Percentiles rank a stretch among this genome's conserved stretches.
phyloP scores from a whole-genome alignment of 345 rosid species.

The Gossypium ekmanianum region DNA sequence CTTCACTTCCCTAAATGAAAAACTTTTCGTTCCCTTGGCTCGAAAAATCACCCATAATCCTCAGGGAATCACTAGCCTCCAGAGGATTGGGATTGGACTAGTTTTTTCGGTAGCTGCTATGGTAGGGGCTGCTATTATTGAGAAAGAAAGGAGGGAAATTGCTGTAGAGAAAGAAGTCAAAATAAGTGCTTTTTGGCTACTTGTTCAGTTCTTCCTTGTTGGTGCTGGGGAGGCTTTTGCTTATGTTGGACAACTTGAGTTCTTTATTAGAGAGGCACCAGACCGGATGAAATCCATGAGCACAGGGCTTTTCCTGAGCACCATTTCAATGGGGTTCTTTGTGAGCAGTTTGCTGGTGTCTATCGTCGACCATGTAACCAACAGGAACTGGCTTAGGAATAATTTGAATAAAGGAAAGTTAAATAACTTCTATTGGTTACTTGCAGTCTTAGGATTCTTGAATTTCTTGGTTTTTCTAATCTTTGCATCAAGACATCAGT shows the following conservation, averaged over 20 bases:
- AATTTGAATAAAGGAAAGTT: constrained; percentile 57
- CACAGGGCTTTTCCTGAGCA: constrained; percentile 79
- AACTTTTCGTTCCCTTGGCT: constrained; percentile 60
- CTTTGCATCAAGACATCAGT: constrained; percentile 64
- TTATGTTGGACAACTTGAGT: constrained; percentile 90
- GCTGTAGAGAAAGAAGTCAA: constrained; percentile 22
- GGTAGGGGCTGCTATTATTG: constrained; percentile 59
- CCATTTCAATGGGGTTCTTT: constrained; percentile 87
- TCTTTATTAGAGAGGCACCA: constrained; percentile 86
- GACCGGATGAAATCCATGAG: constrained; percentile 96
- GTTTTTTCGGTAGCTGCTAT: constrained; percentile 58
- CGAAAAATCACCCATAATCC: constrained; percentile 45
- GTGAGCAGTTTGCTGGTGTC: constrained; percentile 78
- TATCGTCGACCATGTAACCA: constrained; percentile 52
- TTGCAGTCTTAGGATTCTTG: constrained; percentile 58
- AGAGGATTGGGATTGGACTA: constrained; percentile 75
- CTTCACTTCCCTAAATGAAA: constrained; percentile 82
- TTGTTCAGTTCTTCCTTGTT: constrained; percentile 75
- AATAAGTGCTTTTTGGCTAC: constrained; percentile 77
- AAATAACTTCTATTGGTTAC: constrained; percentile 70
- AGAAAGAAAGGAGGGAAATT: constrained; percentile 46
- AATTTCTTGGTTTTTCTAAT: constrained; percentile 56
- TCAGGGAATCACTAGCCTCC: constrained; percentile 83
- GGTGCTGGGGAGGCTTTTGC: constrained; percentile 97
- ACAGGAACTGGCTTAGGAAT: constrained; percentile 64